A percentile compares a stretch with the other conserved stretches of the same genome.
These are phyloP conservation scores for Nakazawaea wyomingensis DNA, from an alignment of 805 yeast species.

Conservation along the genomic window DNA sequence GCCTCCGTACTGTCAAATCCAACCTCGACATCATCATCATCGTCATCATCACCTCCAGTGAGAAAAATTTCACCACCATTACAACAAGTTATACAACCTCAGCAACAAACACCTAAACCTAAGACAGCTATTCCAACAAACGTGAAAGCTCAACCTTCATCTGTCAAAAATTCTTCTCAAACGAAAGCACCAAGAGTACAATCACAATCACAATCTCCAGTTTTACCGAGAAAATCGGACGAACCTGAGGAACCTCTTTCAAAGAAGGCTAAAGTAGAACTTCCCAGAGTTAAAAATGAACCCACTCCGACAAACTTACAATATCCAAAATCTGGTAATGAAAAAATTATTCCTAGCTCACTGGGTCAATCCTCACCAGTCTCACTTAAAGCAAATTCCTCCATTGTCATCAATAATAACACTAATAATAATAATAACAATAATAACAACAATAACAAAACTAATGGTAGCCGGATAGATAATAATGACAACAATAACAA, in stretches of 20 bases:
- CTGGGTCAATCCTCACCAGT: too few relatives aligned
- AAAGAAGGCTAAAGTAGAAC: slow-evolving; percentile 2
- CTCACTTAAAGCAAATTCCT: too few relatives aligned
- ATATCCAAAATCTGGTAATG: too few relatives aligned
- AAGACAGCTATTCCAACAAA: background rate
- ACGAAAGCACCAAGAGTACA: background rate
- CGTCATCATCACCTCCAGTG: background rate
- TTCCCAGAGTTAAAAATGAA: background rate
- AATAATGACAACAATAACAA: background rate
- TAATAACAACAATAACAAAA: background rate
- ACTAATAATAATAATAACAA: background rate
- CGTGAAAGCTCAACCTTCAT: background rate
- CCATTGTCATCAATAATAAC: slow-evolving; percentile 4
- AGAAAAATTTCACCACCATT: slow-evolving; percentile 2
- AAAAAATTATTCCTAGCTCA: too few relatives aligned
- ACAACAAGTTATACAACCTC: background rate
- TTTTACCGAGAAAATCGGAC: background rate
- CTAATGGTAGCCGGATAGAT: slow-evolving; percentile 3
- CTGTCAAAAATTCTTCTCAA: background rate
- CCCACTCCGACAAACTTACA: too few relatives aligned
- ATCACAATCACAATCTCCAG: background rate
- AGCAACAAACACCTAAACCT: background rate
- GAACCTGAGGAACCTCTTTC: slow-evolving; percentile 1
- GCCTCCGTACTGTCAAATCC: too few relatives aligned
- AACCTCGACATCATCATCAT: too few relatives aligned